A percentile compares a stretch with the other conserved stretches of the same genome.
Conservation (phyloP, 2,329 filamentous ascomycete genomes). For the Pseudogymnoascus sp. region DNA sequence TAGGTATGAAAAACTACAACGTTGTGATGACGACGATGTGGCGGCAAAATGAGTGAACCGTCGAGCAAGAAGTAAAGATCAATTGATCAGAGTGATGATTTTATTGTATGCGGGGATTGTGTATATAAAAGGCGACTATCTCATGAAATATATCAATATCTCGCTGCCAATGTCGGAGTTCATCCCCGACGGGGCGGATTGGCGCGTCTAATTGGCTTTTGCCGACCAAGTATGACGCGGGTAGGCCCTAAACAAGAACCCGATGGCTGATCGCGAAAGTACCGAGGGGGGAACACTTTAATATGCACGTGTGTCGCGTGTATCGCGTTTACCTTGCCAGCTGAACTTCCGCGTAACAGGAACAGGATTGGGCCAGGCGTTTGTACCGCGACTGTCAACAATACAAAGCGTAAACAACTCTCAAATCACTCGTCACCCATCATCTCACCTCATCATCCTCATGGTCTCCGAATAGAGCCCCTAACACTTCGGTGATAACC, state of each 20-base stretch:
- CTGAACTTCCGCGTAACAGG: constrained; percentile 8
- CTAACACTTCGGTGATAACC: constrained; percentile 4
- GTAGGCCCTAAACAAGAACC: constrained; percentile 4
- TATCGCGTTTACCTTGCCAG: constrained; percentile 8
- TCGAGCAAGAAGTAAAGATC: neutral
- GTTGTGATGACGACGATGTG: neutral
- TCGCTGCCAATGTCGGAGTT: constrained; percentile 3
- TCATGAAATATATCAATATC: constrained; percentile 6
- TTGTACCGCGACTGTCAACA: constrained; percentile 7
- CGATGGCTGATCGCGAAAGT: constrained; percentile 4
- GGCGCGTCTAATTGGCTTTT: constrained; percentile 6
- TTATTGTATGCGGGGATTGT: neutral
- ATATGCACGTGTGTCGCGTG: constrained; percentile 8
- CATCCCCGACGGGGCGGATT: constrained; percentile 2
- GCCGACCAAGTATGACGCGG: constrained; percentile 6
- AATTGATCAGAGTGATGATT: neutral
- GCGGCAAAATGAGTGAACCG: constrained; percentile 2
- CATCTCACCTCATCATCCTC: constrained; percentile 1
- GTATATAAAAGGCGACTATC: constrained; percentile 1
- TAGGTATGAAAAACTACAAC: neutral
- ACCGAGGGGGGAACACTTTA: constrained; percentile 4
- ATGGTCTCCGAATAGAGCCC: constrained; percentile 7
- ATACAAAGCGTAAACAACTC: neutral
- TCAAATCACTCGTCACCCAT: constrained; percentile 4
- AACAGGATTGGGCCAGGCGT: constrained; percentile 6